Evolutionary conservation across 176 grass and related monocot genomes (phyloP).

Genomic region (Cenchrus fungigraminus): DNA sequence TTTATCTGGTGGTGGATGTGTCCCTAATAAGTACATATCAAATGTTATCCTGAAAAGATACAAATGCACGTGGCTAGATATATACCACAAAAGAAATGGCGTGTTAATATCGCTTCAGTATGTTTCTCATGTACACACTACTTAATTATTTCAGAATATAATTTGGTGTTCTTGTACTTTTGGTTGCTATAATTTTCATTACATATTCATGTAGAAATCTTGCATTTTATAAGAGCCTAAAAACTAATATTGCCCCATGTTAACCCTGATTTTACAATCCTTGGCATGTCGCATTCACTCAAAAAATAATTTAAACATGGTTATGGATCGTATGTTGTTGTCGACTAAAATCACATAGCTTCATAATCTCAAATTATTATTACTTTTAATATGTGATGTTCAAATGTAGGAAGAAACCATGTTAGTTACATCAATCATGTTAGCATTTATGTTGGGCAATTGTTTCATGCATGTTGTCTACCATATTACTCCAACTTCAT

Average conservation of each 20-base stretch:
- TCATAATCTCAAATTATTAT: neutral
- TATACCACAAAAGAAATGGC: neutral
- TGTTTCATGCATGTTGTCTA: too few relatives aligned
- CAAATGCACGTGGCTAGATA: slow-evolving; percentile 50
- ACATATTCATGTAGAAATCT: neutral
- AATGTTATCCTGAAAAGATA: slow-evolving; percentile 28
- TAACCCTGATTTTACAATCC: neutral
- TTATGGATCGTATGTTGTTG: neutral
- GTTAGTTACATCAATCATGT: neutral
- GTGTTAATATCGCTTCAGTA: neutral
- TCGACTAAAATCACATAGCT: too few relatives aligned
- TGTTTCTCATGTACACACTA: neutral
- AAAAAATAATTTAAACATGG: neutral
- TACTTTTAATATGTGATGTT: neutral
- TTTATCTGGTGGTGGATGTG: slow-evolving; percentile 4
- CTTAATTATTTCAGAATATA: neutral
- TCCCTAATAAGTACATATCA: slow-evolving; percentile 3
- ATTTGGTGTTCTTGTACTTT: neutral
- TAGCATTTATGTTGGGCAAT: neutral
- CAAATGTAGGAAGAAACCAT: neutral
- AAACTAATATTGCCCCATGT: neutral
- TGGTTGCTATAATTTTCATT: too few relatives aligned
- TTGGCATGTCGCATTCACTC: neutral
- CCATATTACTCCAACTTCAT: neutral
- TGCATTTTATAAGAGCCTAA: neutral